A percentile compares a stretch with the other conserved stretches of the same genome.
Conservation (phyloP, 208 protist genomes). For the Borovskyia barvae region DNA sequence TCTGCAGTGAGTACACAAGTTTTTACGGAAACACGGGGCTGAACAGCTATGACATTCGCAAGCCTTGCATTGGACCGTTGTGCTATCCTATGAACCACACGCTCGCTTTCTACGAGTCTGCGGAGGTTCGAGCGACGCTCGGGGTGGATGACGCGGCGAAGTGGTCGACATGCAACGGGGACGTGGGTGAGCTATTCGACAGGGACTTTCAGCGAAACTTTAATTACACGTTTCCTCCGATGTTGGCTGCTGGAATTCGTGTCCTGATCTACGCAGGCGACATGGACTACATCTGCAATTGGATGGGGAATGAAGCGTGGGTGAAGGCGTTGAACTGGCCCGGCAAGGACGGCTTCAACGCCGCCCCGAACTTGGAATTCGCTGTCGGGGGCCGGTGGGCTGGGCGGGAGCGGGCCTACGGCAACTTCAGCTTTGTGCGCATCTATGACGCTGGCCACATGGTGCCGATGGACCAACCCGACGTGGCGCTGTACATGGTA, state of each 20-base stretch:
- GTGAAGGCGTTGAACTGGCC: constrained; percentile 64
- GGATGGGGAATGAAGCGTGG: constrained; percentile 88
- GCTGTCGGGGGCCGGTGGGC: constrained; percentile 18
- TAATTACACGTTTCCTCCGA: constrained; percentile 48
- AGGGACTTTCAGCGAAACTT: constrained; percentile 76
- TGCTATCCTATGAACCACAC: constrained; percentile 73
- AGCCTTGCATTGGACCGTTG: constrained; percentile 40
- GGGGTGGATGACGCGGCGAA: constrained; percentile 30
- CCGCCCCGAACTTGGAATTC: constrained; percentile 32
- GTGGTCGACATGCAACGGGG: constrained; percentile 74
- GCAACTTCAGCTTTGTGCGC: constrained; percentile 75
- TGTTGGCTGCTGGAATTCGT: constrained; percentile 64
- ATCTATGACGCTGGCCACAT: constrained; percentile 85
- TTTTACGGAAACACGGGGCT: constrained; percentile 1
- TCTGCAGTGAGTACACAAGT: constrained; percentile 4
- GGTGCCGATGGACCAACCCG: constrained; percentile 87
- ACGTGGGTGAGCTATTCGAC: constrained; percentile 46
- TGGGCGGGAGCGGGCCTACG: constrained; percentile 26
- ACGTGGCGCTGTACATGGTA: constrained; percentile 43
- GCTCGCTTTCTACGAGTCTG: constrained; percentile 38
- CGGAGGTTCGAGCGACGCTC: constrained; percentile 43
- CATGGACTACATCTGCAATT: constrained; percentile 92
- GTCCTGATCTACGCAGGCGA: constrained; percentile 92
- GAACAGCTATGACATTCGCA: constrained; percentile 88
- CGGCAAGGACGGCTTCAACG: constrained; percentile 52